Percentiles rank a stretch among this genome's conserved stretches.
Conservation (phyloP, 2,329 filamentous ascomycete species). For the Geosmithia flava region DNA sequence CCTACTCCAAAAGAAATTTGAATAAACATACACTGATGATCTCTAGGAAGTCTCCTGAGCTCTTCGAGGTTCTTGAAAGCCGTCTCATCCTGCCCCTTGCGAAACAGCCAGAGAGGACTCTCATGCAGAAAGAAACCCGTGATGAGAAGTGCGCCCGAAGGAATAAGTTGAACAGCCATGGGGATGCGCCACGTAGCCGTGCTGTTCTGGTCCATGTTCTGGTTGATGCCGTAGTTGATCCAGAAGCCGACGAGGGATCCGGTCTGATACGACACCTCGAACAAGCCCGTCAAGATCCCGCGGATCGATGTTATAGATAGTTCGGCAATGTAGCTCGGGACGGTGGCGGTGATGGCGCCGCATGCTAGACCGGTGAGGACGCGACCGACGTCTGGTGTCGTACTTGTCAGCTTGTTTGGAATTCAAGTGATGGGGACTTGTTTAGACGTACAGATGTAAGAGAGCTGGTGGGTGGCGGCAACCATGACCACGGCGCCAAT, state of each 20-base stretch:
- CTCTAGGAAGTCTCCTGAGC: conserved; percentile 29
- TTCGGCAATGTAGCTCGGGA: conserved; percentile 53
- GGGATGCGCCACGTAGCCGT: conserved; percentile 33
- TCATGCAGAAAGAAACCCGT: conserved; percentile 32
- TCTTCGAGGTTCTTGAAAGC: conserved; percentile 17
- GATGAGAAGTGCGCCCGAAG: conserved; percentile 26
- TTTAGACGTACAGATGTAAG: conserved; percentile 24
- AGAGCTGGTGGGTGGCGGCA: conserved; percentile 24
- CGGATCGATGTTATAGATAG: conserved; percentile 45
- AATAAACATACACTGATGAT: conserved; percentile 17
- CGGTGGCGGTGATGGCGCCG: conserved; percentile 43
- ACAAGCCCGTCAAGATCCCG: conserved; percentile 43
- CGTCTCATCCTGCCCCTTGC: conserved; percentile 17
- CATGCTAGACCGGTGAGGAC: conserved; percentile 45
- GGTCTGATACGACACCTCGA: conserved; percentile 39
- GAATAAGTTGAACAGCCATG: conserved; percentile 32
- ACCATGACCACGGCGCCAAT: conserved; percentile 30
- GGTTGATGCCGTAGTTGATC: conserved; percentile 31
- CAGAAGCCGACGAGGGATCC: conserved; percentile 39
- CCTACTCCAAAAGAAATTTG: no score
- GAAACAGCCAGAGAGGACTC: conserved; percentile 25
- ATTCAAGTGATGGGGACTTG: neutral
- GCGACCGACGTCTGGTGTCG: conserved; percentile 36
- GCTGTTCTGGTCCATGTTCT: conserved; percentile 19
- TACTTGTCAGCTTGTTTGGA: neutral